Conservation (phyloP, 805 yeast species). For the Wickerhamomyces hampshirensis region DNA sequence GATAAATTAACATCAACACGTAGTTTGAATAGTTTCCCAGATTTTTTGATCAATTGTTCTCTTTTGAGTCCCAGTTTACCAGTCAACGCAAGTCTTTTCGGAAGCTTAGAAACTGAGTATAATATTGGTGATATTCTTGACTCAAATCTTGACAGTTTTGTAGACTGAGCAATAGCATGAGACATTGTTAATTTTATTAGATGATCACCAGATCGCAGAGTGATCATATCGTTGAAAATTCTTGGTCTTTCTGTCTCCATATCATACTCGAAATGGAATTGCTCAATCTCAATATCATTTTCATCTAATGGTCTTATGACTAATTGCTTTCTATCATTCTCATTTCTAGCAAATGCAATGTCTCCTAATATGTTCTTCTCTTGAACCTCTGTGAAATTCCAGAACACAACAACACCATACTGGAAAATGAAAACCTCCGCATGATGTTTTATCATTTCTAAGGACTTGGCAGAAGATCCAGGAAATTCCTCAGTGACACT, state of each 20-base stretch:
- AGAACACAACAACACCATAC: slow-evolving; percentile 95
- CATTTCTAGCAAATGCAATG: slow-evolving; percentile 48
- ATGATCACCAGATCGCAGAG: slow-evolving; percentile 87
- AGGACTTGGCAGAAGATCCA: slow-evolving; percentile 12
- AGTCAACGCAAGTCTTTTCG: slow-evolving; percentile 83
- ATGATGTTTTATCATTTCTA: slow-evolving; percentile 35
- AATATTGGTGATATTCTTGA: slow-evolving; percentile 82
- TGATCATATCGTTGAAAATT: slow-evolving; percentile 91
- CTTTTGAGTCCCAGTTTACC: slow-evolving; percentile 84
- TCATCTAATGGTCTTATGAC: slow-evolving; percentile 74
- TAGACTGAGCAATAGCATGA: slow-evolving; percentile 95
- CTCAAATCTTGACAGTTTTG: slow-evolving; percentile 87
- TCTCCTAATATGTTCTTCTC: slow-evolving; percentile 94
- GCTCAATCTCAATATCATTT: slow-evolving; percentile 91
- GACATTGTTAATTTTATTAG: slow-evolving; percentile 88
- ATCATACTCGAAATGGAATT: slow-evolving; percentile 45
- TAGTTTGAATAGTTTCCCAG: slow-evolving; percentile 84
- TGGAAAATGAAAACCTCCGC: slow-evolving; percentile 87
- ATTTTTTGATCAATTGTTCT: slow-evolving; percentile 78
- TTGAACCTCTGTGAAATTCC: slow-evolving; percentile 92
- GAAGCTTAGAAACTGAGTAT: slow-evolving; percentile 81
- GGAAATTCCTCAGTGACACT: slow-evolving; percentile 21
- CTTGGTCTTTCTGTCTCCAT: slow-evolving; percentile 57
- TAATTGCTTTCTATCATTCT: slow-evolving; percentile 43
- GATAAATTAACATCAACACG: slow-evolving; percentile 91